phyloP scores from a whole-genome alignment of 2,329 filamentous ascomycete genomes.

The Cryphonectria radicalis region DNA sequence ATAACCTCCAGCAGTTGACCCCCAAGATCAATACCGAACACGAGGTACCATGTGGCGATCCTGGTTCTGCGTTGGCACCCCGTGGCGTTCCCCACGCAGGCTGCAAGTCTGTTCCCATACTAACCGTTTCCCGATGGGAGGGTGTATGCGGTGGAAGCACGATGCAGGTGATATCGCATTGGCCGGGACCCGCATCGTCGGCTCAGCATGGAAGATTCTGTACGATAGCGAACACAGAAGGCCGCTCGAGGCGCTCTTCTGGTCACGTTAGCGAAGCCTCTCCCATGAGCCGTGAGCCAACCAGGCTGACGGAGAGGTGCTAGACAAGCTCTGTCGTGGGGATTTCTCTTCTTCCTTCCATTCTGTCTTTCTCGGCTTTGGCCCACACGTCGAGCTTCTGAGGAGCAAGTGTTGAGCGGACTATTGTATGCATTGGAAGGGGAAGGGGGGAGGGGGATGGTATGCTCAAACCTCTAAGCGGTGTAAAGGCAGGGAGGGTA shows the following conservation, averaged over 20 bases:
- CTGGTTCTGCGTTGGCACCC: background rate
- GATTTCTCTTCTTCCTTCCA: too few relatives aligned
- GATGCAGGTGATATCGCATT: background rate
- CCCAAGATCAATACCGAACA: background rate
- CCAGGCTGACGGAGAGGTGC: background rate
- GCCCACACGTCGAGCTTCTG: background rate
- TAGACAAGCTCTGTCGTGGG: background rate
- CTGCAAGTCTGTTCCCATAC: conserved; percentile 11
- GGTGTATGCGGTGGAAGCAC: background rate
- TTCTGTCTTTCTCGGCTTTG: too few relatives aligned
- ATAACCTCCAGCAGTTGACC: background rate
- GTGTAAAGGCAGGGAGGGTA: background rate
- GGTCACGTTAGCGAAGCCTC: background rate
- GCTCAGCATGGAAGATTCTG: background rate
- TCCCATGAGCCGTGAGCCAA: background rate
- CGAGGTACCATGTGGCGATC: background rate
- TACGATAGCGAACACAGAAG: background rate
- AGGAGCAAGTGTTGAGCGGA: background rate
- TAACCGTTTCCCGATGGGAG: background rate
- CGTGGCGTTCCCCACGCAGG: background rate
- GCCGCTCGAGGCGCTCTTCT: background rate
- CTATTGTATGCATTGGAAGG: too few relatives aligned
- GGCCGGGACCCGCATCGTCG: background rate
- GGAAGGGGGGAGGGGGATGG: too few relatives aligned
- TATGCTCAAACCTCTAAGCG: background rate